Base-by-base conservation (phyloP, 805 yeast species). In the Spathaspora gorwiae region DNA sequence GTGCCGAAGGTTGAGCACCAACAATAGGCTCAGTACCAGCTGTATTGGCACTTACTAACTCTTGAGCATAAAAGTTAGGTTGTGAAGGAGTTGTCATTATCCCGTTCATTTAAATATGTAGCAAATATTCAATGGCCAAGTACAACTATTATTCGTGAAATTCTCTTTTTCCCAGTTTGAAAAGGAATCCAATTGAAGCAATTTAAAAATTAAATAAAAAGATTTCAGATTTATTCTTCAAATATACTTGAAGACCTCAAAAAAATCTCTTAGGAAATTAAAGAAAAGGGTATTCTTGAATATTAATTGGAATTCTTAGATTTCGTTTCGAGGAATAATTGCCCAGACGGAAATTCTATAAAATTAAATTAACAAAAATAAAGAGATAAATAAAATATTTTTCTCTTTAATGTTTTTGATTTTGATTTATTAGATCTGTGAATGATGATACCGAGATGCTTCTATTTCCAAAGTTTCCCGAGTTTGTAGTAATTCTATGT, bases 31-130 rank as follows among this genome's bases (percentile, higher is more conserved):
- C 52, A 2, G 38, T 33, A 13, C 48, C 35, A 8, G 47, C 26
- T 2, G 54, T 35, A 33, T 24, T 37, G 15, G 34, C 35, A 11
- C 38, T 38, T 27, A 41, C 38, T 31, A 47, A 47, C 35, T 47
- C 49, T 37, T 34, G 35, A 6, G 26, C 15, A 33, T 45, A 45
- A 34, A 45, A 47, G 41, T 47, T 47, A 38, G 49, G 37, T 8
- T 40, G 42, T 12, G 36, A 32, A 33, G 49, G 44, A 11, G 43
- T 47, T 37, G 49, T 27, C 49, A 47, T 47, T 34, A 47, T 43
- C 24, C 41, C 46, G 37, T 37, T 47, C 49, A 47, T 47, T 40
- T 47, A 47, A 19, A 9, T 29, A 29, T 3, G 31, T 30, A 12
- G 24, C 13, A 24, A 13, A 4, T 14, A 8, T 35, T 35, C 10